Evolutionary conservation across 495 filamentous ascomycete genomes (phyloP), one percentile per base, ranked within the genome.

Genomic region (Neurospora sp.): DNA sequence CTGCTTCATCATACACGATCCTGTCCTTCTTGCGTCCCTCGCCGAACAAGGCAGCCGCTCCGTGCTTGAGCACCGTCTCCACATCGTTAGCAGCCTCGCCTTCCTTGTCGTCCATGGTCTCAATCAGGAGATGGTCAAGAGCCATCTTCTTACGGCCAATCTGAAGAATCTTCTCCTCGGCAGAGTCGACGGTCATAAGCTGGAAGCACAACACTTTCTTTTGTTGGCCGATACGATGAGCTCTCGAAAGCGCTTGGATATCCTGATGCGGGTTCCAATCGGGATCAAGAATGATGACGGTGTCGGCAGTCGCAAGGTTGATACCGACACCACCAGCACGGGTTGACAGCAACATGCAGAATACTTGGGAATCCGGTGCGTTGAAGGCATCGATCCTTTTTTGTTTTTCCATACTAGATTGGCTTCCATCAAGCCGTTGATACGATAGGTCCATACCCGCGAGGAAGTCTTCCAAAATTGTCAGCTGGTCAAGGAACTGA

Each of bases 221-320:
- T 78, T 92, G 91, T 80, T 99, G 96, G 0, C 96, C 96, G 72
- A 99, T 98, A 39, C 96, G 90, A 81, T 99, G 96, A 31, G 95
- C 96, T 74, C 96, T 90, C 9, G 94, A 97, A 6, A 98, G 83
- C 0, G 96, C 96, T 81, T 99, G 96, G 75, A 98, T 93, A 78
- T 99, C 96, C 80, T 98, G 96, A 77, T 98, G 96, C 0, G 96
- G 96, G 76, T 99, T 99, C 84, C 97, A 98, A 77, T 99, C 96
- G 0, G 96, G 96, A 78, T 99, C 96, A 76, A 98, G 90, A 69
- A 99, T 97, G 71, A 99, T 98, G 74, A 99, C 96, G 0, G 96
- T 99, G 77, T 99, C 96, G 4, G 96, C 96, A 39, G 93, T 97
- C 0, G 96, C 96, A 69, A 99, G 88, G 78, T 99, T 99, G 84